Conservation (phyloP, 352 stramenopile genomes). For the Elongisporangium prolatum region DNA sequence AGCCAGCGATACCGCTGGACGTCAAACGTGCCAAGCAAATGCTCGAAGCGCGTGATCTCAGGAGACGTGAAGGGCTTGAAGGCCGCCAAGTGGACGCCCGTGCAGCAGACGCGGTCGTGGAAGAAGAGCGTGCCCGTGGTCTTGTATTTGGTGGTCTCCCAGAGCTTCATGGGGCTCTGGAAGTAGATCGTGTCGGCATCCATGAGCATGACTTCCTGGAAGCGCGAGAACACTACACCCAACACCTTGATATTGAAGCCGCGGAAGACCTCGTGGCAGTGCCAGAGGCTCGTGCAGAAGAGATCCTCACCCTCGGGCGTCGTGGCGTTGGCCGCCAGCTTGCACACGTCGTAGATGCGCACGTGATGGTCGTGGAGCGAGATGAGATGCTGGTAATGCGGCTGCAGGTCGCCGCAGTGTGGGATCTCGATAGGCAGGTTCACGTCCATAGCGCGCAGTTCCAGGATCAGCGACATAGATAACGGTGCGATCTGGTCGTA, state of each 20-base stretch:
- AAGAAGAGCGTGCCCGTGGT: constrained; percentile 48
- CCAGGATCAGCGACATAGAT: constrained; percentile 29
- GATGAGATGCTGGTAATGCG: constrained; percentile 4
- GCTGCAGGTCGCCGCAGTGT: constrained; percentile 34
- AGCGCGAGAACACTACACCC: constrained; percentile 32
- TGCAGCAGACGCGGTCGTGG: constrained; percentile 39
- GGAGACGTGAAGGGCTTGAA: constrained; percentile 3
- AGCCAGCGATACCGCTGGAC: constrained; percentile 27
- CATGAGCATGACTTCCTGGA: constrained; percentile 50
- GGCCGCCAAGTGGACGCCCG: constrained; percentile 21
- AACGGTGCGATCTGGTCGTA: constrained; percentile 29
- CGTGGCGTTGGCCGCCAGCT: constrained; percentile 19
- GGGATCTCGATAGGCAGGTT: constrained; percentile 33
- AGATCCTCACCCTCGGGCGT: constrained; percentile 13
- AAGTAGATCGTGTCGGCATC: constrained; percentile 43
- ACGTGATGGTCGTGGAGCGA: constrained; percentile 5
- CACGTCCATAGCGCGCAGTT: constrained; percentile 27
- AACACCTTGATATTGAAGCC: constrained; percentile 27
- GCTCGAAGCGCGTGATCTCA: constrained; percentile 23
- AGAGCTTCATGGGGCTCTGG: constrained; percentile 31
- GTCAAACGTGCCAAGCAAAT: constrained; percentile 37
- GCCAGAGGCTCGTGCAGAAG: constrained; percentile 26
- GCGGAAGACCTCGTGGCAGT: constrained; percentile 32
- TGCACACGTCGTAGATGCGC: constrained; percentile 28
- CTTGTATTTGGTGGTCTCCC: constrained; percentile 20